Evolutionary conservation across 495 filamentous ascomycete species (phyloP).

Genomic region (Tuber melanosporum): DNA sequence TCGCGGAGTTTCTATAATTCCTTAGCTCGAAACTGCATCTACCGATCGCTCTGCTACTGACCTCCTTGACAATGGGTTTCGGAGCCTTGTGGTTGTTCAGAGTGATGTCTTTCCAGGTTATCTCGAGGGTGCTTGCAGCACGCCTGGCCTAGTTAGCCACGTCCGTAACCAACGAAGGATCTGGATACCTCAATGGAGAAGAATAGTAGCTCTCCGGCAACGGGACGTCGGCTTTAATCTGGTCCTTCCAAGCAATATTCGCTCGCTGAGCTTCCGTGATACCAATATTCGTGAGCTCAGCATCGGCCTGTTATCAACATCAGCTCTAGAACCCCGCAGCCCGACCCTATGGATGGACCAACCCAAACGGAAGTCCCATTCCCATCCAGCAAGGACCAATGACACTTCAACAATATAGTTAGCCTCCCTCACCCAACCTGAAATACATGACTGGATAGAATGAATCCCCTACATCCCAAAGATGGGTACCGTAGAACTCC

Average conservation of each 20-base stretch:
- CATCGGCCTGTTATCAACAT: conserved; percentile 48
- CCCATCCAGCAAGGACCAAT: conserved; percentile 65
- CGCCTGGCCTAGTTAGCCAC: conserved; percentile 26
- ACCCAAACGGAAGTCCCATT: conserved; percentile 61
- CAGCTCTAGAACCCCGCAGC: conserved; percentile 4
- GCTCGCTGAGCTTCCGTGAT: conserved; percentile 56
- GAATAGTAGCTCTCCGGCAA: conserved; percentile 61
- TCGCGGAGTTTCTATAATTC: conserved; percentile 52
- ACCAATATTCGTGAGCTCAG: conserved; percentile 58
- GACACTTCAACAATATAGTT: conserved; percentile 49
- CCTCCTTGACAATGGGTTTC: conserved; percentile 60
- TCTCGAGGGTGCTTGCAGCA: conserved; percentile 33
- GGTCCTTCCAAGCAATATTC: conserved; percentile 57
- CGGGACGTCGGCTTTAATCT: conserved; percentile 55
- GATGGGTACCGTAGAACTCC: conserved; percentile 58
- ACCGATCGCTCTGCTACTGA: conserved; percentile 58
- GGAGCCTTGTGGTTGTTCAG: conserved; percentile 36
- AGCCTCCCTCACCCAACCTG: conserved; percentile 8
- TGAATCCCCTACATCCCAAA: conserved; percentile 56
- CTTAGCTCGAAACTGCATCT: conserved; percentile 57
- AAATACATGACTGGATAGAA: conserved; percentile 12
- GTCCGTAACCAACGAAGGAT: not conserved
- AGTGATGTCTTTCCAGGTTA: conserved; percentile 36
- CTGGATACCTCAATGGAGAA: conserved; percentile 53
- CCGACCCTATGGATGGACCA: not conserved